These are phyloP conservation scores for Candida dajiaensis DNA, from an alignment of 805 yeast species.

Conservation along the genomic window DNA sequence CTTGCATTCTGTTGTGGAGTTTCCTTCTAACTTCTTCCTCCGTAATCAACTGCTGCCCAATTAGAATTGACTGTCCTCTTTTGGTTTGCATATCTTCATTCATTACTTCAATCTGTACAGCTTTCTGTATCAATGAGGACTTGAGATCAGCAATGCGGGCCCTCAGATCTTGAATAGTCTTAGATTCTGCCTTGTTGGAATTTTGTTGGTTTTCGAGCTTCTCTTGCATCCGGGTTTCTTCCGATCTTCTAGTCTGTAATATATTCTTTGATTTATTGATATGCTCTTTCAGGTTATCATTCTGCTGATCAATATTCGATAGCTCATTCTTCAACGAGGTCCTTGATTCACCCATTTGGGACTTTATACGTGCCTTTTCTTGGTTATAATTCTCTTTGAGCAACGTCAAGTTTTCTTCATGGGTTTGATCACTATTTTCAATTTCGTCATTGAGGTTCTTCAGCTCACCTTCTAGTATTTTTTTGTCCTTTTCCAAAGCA, in stretches of 20 bases:
- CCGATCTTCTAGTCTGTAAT: neutral
- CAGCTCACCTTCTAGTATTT: constrained; percentile 24
- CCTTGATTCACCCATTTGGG: constrained; percentile 20
- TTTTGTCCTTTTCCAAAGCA: neutral
- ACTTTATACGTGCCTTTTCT: constrained; percentile 20
- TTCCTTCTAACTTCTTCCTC: constrained; percentile 55
- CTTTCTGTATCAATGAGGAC: constrained; percentile 9
- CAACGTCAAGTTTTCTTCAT: constrained; percentile 14
- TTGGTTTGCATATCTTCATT: constrained; percentile 23
- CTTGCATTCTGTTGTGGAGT: constrained; percentile 73
- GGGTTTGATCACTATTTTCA: constrained; percentile 14
- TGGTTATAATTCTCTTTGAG: constrained; percentile 19
- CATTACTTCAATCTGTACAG: constrained; percentile 11
- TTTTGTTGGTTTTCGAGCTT: neutral
- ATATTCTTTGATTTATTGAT: neutral
- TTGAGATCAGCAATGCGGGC: constrained; percentile 5
- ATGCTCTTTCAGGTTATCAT: neutral
- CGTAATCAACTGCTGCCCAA: constrained; percentile 33
- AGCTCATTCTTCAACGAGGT: constrained; percentile 5
- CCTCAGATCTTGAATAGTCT: constrained; percentile 16
- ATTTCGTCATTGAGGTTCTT: constrained; percentile 19
- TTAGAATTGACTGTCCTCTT: constrained; percentile 22
- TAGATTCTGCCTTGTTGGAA: neutral
- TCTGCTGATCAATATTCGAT: constrained; percentile 1
- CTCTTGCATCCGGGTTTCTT: neutral